These are phyloP conservation scores for Russula brevipes DNA, from an alignment of 768 basidiomycete genomes.

Conservation along the genomic window DNA sequence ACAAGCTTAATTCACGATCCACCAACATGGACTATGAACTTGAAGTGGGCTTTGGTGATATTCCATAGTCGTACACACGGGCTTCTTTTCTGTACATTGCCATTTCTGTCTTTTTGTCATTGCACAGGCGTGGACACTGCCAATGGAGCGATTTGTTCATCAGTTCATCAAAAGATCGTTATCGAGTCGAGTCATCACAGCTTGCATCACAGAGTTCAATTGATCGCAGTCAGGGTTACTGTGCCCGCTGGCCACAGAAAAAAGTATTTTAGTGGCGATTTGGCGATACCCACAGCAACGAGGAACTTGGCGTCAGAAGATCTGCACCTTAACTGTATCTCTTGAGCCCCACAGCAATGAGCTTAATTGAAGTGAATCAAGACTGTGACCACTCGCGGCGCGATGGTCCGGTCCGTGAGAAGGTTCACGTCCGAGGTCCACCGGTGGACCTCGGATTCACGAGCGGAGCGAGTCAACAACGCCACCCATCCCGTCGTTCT, in stretches of 20 bases:
- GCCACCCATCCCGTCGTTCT: too few relatives aligned
- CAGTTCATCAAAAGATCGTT: slow-evolving; percentile 1
- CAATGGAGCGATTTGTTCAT: not conserved
- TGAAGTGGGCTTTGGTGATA: not conserved
- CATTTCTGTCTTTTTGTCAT: not conserved
- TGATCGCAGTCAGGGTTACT: not conserved
- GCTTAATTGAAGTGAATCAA: too few relatives aligned
- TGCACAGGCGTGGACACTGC: not conserved
- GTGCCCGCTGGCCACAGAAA: not conserved
- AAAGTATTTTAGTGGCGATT: not conserved
- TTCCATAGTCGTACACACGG: not conserved
- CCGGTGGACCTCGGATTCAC: not conserved
- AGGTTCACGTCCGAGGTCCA: not conserved
- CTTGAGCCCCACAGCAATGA: too few relatives aligned
- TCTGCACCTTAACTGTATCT: too few relatives aligned
- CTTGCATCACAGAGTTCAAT: too few relatives aligned
- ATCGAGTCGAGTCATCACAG: not conserved
- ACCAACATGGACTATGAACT: not conserved
- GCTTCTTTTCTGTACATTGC: not conserved
- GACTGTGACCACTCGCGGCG: too few relatives aligned
- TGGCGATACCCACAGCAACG: too few relatives aligned
- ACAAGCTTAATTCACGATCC: not conserved
- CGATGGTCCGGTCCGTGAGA: not conserved
- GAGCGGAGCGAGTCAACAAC: too few relatives aligned
- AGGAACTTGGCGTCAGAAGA: too few relatives aligned